Conservation (phyloP, 2,329 filamentous ascomycete species). For the Fulvia fulva region DNA sequence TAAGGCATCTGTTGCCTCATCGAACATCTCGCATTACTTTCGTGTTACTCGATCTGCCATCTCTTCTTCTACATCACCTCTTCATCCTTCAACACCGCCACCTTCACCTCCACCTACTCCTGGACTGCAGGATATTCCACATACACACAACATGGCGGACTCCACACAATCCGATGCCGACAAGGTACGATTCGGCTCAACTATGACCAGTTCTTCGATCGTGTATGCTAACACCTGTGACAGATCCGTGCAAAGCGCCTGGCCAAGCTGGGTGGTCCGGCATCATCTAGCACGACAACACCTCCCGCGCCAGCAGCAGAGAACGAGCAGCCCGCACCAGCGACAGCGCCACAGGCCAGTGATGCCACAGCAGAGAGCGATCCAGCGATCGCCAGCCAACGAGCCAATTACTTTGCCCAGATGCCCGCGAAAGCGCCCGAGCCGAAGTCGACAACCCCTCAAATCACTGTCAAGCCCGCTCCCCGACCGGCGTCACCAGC, state of each 20-base stretch:
- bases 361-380: conserved; percentile 12
- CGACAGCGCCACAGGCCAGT: conserved; percentile 15
- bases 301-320: conserved; percentile 4
- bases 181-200: conserved; percentile 35
- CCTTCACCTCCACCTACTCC: neutral
- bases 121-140: neutral
- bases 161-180: conserved; percentile 43
- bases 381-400: conserved; percentile 9
- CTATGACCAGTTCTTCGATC: neutral
- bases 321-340: conserved; percentile 10
- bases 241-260: conserved; percentile 66
- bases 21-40: neutral
- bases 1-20: neutral
- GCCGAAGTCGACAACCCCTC: conserved; percentile 28
- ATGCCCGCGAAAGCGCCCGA: conserved; percentile 28
- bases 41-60: too few species aligned
- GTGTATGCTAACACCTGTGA: conserved; percentile 15
- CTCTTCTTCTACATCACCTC: neutral
- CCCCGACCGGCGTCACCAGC: conserved; percentile 30
- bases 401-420: conserved; percentile 25
- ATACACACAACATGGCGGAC: conserved; percentile 22
- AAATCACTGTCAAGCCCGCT: conserved; percentile 31
- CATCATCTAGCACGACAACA: conserved; percentile 23
- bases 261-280: conserved; percentile 54
- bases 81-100: neutral